Percentiles rank a stretch among this genome's conserved stretches.
Evolutionary conservation across 371 early-diverging fungal genomes (phyloP).

Genomic region (Mucor racemosus): DNA sequence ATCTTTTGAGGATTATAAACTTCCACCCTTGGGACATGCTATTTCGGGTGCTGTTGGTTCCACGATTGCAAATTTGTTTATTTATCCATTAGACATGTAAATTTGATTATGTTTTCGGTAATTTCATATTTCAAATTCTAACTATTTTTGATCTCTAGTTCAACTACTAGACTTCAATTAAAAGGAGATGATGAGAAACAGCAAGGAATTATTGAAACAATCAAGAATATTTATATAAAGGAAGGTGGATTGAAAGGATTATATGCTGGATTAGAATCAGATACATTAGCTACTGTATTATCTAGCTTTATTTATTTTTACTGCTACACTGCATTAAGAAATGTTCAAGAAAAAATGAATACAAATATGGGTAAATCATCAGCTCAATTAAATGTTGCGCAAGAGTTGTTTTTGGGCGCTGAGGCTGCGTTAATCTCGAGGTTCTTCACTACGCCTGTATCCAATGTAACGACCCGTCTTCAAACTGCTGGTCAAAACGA

Average conservation of each 20-base stretch:
- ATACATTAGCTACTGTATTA: conserved; percentile 59
- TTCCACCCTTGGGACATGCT: conserved; percentile 66
- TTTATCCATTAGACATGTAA: conserved; percentile 68
- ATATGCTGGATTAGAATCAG: conserved; percentile 61
- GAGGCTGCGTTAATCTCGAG: conserved; percentile 66
- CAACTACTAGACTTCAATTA: conserved; percentile 52
- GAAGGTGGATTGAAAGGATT: conserved; percentile 61
- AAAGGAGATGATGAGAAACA: conserved; percentile 29
- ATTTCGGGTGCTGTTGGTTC: conserved; percentile 65
- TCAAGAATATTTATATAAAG: conserved; percentile 48
- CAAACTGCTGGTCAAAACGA: conserved; percentile 52
- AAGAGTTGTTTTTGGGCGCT: conserved; percentile 65
- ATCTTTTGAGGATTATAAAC: conserved; percentile 58
- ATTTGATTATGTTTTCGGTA: not conserved
- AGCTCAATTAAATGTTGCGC: conserved; percentile 54
- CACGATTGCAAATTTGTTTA: conserved; percentile 60
- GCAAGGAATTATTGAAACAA: conserved; percentile 41
- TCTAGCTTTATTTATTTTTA: conserved; percentile 71
- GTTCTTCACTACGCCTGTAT: conserved; percentile 63
- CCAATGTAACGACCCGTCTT: conserved; percentile 60
- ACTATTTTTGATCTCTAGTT: conserved; percentile 20
- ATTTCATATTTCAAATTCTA: not conserved
- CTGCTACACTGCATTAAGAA: conserved; percentile 60
- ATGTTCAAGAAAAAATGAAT: conserved; percentile 60
- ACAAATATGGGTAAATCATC: conserved; percentile 37